phyloP scores from a whole-genome alignment of 1,139 yeast species.

The Maudiozyma humilis region DNA sequence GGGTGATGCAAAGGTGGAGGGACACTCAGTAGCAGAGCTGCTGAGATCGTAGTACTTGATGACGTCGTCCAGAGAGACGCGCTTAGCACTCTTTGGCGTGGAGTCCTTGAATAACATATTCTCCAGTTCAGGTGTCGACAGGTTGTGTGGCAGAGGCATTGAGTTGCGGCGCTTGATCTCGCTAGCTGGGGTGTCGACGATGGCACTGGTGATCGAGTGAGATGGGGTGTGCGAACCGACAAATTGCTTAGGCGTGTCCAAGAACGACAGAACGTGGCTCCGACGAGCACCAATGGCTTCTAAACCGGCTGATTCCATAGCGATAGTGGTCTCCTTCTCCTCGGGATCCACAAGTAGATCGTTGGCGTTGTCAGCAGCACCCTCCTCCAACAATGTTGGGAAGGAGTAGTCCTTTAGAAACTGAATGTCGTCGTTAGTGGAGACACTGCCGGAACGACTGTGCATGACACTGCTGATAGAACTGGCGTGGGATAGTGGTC shows the following conservation, averaged over 20 bases:
- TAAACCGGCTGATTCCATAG: too few relatives aligned
- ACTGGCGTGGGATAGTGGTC: slow-evolving; percentile 2
- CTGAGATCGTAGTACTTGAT: slow-evolving; percentile 22
- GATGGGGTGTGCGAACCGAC: slow-evolving; percentile 1
- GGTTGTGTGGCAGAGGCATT: slow-evolving; percentile 2
- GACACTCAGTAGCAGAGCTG: slow-evolving; percentile 13
- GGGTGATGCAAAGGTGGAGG: slow-evolving; percentile 4
- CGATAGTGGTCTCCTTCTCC: neutral
- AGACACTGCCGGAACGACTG: neutral
- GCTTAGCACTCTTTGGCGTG: slow-evolving; percentile 6
- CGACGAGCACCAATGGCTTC: neutral
- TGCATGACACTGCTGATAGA: neutral
- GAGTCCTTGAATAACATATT: slow-evolving; percentile 13
- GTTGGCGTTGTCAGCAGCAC: slow-evolving; percentile 1
- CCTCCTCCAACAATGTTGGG: slow-evolving; percentile 25
- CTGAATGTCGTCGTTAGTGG: slow-evolving; percentile 15
- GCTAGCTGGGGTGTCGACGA: neutral
- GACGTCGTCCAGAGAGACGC: slow-evolving; percentile 27
- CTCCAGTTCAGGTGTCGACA: slow-evolving; percentile 19
- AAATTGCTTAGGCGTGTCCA: slow-evolving; percentile 4
- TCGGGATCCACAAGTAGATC: slow-evolving; percentile 4
- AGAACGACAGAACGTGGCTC: neutral
- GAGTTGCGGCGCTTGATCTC: slow-evolving; percentile 2
- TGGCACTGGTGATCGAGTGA: neutral
- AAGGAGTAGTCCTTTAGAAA: slow-evolving; percentile 25